Evolutionary conservation across 75 land plant species (phyloP), one percentile per base, ranked within the genome.

Genomic region (Adiantum capillusveneris): DNA sequence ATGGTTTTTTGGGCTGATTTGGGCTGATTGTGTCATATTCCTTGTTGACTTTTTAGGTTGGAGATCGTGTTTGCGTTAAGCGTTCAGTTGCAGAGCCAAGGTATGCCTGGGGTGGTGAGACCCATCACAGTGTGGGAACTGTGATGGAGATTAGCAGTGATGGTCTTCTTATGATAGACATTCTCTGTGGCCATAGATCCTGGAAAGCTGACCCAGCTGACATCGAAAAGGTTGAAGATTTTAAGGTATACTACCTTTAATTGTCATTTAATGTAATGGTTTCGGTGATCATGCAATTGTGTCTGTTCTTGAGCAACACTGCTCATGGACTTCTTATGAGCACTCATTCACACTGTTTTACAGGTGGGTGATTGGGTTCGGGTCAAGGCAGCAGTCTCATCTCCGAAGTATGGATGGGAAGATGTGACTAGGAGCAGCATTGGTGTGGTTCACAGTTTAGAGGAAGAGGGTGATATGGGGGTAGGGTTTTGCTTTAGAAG

Each of bases 151-250:
- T 90, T 18, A 87, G 85, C 44, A 76, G 53, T 75, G 92, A 90
- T 71, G 96, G 96, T 31, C 73, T 87, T 0, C 79, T 90, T 28
- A 75, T 87, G 54, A 84, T 90, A 69, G 92, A 90, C 55, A 81
- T 90, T 58, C 73, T 93, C 24, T 74, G 83, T 56, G 78, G 96
- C 21, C 82, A 88, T 11, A 81, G 70, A 53, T 76, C 84, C 41
- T 90, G 96, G 96, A 88, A 90, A 54, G 96, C 96, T 62, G 96
- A 90, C 76, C 96, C 96, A 39, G 75, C 96, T 51, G 96, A 90
- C 70, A 84, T 90, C 83, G 96, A 90, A 62, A 90, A 84, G 73
- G 82, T 81, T 30, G 88, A 87, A 43, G 77, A 87, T 56, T 87
- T 90, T 60, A 84, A 90, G 96, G 96, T 90, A 72, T 42, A 19